A percentile compares a stretch with the other conserved stretches of the same genome.
Conservation (phyloP, 768 basidiomycete genomes). For the Termitomyces sp. region DNA sequence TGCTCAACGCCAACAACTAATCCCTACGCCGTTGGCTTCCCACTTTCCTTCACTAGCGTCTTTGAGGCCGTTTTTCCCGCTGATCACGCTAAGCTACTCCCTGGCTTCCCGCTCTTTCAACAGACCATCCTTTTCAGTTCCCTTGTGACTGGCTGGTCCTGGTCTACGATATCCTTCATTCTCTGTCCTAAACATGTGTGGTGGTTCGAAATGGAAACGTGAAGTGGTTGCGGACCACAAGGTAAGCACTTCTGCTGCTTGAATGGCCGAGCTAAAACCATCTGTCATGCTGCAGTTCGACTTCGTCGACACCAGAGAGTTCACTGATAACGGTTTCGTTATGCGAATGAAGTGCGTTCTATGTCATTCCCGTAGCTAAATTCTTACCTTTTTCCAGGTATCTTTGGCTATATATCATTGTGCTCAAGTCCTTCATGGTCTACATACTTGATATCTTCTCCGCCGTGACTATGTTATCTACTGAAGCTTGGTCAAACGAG, state of each 20-base stretch:
- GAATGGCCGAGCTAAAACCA: conserved; percentile 2
- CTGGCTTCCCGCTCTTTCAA: conserved; percentile 23
- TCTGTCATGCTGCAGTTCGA: conserved; percentile 69
- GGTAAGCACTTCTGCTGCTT: conserved; percentile 36
- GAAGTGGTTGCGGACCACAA: conserved; percentile 98
- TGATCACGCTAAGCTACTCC: conserved; percentile 13
- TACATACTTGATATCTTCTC: conserved; percentile 98
- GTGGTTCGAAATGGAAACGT: conserved; percentile 90
- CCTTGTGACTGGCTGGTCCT: conserved; percentile 54
- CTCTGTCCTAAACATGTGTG: conserved; percentile 46
- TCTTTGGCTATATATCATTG: conserved; percentile 87
- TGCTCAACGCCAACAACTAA: not conserved
- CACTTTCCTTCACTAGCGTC: conserved; percentile 9
- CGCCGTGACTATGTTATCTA: conserved; percentile 93
- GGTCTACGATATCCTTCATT: conserved; percentile 20
- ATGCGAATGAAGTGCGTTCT: conserved; percentile 78
- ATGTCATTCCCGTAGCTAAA: not conserved
- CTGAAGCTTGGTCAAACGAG: conserved; percentile 85
- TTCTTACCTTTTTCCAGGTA: conserved; percentile 52
- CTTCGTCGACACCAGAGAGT: conserved; percentile 92
- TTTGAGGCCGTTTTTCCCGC: conserved; percentile 6
- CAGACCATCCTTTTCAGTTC: conserved; percentile 13
- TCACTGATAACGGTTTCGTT: conserved; percentile 79
- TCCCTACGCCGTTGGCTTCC: conserved; percentile 3
- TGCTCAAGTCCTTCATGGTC: conserved; percentile 95